Evolutionary conservation across 352 stramenopile species (phyloP).

Genomic region (Phytophthora citricola): DNA sequence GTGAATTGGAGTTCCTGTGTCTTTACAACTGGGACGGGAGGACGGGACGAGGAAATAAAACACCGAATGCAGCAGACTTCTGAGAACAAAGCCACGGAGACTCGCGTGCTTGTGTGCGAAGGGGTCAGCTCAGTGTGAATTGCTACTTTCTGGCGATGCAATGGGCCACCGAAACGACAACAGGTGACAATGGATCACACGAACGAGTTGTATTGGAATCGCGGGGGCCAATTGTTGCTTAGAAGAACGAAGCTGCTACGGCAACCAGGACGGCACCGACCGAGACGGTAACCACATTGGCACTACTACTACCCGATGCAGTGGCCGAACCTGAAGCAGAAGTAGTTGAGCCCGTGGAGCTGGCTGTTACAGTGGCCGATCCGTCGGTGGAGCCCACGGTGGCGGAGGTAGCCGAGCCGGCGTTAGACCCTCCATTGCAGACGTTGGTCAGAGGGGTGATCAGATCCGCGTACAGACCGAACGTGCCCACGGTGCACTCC

Average conservation of each 20-base stretch:
- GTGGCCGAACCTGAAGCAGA: not conserved
- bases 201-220: not conserved
- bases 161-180: not conserved
- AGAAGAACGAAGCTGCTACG: not conserved
- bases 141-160: not conserved
- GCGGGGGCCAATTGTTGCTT: not conserved
- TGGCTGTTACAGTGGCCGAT: conserved; percentile 1
- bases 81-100: conserved; percentile 3
- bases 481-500: conserved; percentile 44
- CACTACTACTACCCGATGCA: not conserved
- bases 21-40: conserved; percentile 1
- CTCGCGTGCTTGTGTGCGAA: not conserved
- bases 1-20: not conserved
- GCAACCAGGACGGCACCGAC: not conserved
- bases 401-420: conserved; percentile 14
- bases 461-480: conserved; percentile 39
- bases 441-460: conserved; percentile 29
- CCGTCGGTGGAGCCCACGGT: conserved; percentile 8
- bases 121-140: not conserved
- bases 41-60: too few relatives aligned
- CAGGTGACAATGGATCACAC: not conserved
- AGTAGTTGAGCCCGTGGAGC: not conserved
- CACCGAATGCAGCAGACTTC: not conserved
- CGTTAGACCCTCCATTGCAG: conserved; percentile 19
- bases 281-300: not conserved